A percentile compares a stretch with the other conserved stretches of the same genome.
Conservation (phyloP, 305 asterid genomes). For the Vinca major region DNA sequence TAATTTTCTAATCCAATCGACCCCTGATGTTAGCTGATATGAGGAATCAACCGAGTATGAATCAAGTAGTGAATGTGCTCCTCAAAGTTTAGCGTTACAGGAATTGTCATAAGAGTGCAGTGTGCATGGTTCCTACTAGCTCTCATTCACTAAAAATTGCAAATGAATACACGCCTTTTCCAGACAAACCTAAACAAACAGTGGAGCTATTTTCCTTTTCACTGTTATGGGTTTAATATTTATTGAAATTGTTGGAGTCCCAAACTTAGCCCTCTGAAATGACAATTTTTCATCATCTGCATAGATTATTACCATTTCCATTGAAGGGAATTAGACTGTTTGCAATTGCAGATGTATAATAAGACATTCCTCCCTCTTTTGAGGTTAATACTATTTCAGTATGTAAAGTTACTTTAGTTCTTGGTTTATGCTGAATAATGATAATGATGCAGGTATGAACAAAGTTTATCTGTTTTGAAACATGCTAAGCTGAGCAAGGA, state of each 20-base stretch:
- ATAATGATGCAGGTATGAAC: conserved; percentile 61
- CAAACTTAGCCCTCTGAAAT: conserved; percentile 5
- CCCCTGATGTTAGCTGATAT: neutral
- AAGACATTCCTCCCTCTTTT: neutral
- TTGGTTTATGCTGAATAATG: conserved; percentile 3
- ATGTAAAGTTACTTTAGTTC: neutral
- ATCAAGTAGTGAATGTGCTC: neutral
- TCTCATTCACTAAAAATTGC: neutral
- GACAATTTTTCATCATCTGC: neutral
- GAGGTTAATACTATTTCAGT: neutral
- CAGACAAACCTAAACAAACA: neutral
- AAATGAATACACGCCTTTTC: neutral
- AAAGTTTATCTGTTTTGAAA: conserved; percentile 79
- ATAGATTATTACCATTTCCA: neutral
- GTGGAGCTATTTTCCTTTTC: neutral
- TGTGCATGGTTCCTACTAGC: neutral
- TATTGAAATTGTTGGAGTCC: neutral
- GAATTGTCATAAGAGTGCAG: neutral
- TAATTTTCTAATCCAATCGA: neutral
- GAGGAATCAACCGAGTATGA: neutral
- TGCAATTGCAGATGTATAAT: neutral
- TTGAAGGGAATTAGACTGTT: neutral
- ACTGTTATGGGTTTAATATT: neutral
- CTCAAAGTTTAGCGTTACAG: neutral
- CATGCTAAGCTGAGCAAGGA: conserved; percentile 74